Evolutionary conservation across 2,329 filamentous ascomycete species (phyloP), one percentile per base, ranked within the genome.

Genomic region (Phoma sp.): DNA sequence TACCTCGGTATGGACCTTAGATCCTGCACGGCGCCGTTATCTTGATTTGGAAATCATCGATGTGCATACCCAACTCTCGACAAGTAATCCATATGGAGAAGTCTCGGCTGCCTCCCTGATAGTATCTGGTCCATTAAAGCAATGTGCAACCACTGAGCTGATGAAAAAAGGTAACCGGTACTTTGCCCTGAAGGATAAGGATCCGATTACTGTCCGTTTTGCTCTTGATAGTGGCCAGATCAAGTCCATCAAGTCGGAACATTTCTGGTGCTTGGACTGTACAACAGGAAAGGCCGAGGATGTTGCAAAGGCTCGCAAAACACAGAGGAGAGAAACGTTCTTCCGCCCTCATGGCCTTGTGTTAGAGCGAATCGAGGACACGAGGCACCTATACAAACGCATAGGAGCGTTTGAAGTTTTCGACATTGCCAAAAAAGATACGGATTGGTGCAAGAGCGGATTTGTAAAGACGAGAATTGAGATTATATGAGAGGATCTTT

Each of bases 51-150:
- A 26, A 1, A 28, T 55, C 9, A 6, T 47, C 12, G 34, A 55
- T 6, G 36, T 37, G 7, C 17, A 46, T 4, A 14, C 23, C 2
- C 15, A 28, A 14, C 21, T 37, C 6, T 32, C 52, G 15, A 55
- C 39, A 14, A 54, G 45, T 18, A 55, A 55, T 7, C 52, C 47
- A 5, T 55, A 37, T 18, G 46, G 47, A 12, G 52, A 55, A 42
- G 38, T 55, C 18, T 50, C 30, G 28, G 20, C 46, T 4, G 52
- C 40, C 7, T 36, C 18, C 2, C 26, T 50, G n/a, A 32, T 21
- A 33, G 32, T 51, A 5, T 42, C 47, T n/a, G 53, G 53, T 1
- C 53, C 53, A 7, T 26, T 51, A 2, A 51, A 51, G 12, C 25
- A 11, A n/a, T 46, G 36, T 17, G n/a, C 14, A 14, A 42, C 46